A percentile compares a stretch with the other conserved stretches of the same genome.
Evolutionary conservation across 2,329 filamentous ascomycete species (phyloP).

Genomic region (Colletotrichum siamense): DNA sequence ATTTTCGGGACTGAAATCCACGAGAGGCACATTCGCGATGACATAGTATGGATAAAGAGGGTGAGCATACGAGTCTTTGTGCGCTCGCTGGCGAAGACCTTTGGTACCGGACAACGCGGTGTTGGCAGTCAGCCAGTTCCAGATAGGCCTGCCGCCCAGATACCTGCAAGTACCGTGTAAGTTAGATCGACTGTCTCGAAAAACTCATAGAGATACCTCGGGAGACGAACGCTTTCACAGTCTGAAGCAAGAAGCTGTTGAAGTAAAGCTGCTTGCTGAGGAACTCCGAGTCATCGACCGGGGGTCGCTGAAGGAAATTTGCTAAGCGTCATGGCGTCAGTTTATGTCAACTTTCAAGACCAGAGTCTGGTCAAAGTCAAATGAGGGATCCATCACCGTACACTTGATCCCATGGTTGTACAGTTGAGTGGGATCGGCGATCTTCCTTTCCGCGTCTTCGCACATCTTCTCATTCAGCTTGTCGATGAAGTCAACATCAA

Average conservation of each 20-base stretch:
- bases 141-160: neutral
- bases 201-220: neutral
- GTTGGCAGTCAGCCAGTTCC: neutral
- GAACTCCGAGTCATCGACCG: neutral
- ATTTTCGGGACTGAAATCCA: conserved; percentile 55
- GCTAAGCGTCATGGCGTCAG: neutral
- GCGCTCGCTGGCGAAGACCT: neutral
- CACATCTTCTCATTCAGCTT: conserved; percentile 64
- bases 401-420: conserved; percentile 67
- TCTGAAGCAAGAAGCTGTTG: neutral
- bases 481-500: conserved; percentile 57
- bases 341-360: neutral
- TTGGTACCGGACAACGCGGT: neutral
- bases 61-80: neutral
- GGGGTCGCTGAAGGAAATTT: neutral
- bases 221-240: neutral
- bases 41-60: neutral
- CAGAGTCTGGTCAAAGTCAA: neutral
- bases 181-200: no score
- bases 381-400: conserved; percentile 27
- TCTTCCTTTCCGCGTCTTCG: conserved; percentile 55
- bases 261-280: neutral
- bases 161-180: neutral
- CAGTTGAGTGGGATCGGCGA: conserved; percentile 58
- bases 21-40: conserved; percentile 43